Base-by-base conservation (phyloP, 257 asterid species). In the Solanum appendiculatum region DNA sequence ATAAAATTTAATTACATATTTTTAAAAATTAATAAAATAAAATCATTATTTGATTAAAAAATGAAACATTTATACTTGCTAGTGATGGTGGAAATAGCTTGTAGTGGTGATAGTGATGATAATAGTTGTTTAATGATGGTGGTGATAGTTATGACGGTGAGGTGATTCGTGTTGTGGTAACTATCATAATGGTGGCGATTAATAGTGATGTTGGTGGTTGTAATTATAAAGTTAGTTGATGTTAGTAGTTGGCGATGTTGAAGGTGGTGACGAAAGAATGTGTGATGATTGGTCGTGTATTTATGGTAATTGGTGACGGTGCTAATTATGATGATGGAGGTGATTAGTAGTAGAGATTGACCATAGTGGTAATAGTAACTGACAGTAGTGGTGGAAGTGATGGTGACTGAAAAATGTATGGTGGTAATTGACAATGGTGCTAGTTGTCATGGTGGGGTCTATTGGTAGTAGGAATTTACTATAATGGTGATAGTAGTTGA, bases 291-390 rank as follows among this genome's bases (percentile, higher is more conserved):
- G 18, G 60, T 18, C 3, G 18, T 7, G 23, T 51, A 23, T 51
- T 2, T 6, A 23, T 51, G 23, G 1, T 51, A 51, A 9, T 6
- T 16, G 3, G 1, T 9, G 18, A 3, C 9, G 18, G 0, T 16
- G n/a, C 0, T 51, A 51, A n/a, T 18, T 20, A 54, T 54, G n/a
- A 54, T 6, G n/a, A 54, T 54, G 63, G 2, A 18, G n/a, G 63
- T 54, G 63, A 54, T 54, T 54, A 4, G 10, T 54, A 54, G n/a
- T 54, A 18, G n/a, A 54, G n/a, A 54, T 54, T 54, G 4, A 54
- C 25, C 7, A 54, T 54, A 18, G 11, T 54, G n/a, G n/a, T 54
- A 10, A n/a, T 54, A 54, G 11, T 54, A 4, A 11, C 25, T 54
- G 2, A 54, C 7, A 54, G 10, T 0, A 54, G 63, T 20, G n/a